These are phyloP conservation scores for Papilionanthe hybrid DNA, from an alignment of 116 monocot species.

Conservation along the genomic window DNA sequence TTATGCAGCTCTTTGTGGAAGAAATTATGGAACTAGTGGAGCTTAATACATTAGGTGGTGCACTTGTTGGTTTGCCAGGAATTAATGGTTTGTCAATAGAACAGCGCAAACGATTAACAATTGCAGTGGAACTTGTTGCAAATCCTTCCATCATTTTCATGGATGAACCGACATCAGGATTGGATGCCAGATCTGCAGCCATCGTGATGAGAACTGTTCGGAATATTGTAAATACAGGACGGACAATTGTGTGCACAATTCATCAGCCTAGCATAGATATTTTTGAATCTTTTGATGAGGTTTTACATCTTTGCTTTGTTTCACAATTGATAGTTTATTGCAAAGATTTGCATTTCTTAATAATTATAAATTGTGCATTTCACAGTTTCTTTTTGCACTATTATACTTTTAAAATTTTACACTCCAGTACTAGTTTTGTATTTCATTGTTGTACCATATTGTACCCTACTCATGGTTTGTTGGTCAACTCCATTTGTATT, in stretches of 20 bases:
- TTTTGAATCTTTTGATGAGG: constrained; percentile 99
- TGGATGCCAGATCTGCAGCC: constrained; percentile 97
- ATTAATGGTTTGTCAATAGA: constrained; percentile 90
- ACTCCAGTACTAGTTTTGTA: neutral
- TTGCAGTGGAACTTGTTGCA: constrained; percentile 97
- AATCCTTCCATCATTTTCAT: constrained; percentile 99
- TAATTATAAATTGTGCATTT: neutral
- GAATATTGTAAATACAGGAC: constrained; percentile 96
- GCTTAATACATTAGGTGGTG: constrained; percentile 68
- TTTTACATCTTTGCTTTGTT: constrained; percentile 15
- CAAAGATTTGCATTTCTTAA: neutral
- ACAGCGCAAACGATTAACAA: constrained; percentile 90
- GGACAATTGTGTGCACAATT: constrained; percentile 99
- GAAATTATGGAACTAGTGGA: constrained; percentile 99
- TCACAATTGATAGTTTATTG: neutral
- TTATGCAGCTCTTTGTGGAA: constrained; percentile 82
- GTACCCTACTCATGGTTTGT: neutral
- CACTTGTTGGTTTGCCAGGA: constrained; percentile 94
- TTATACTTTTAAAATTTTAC: neutral
- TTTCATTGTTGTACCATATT: neutral
- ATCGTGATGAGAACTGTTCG: constrained; percentile 99
- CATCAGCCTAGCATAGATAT: constrained; percentile 99
- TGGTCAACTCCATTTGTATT: neutral
- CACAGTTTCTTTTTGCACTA: neutral
- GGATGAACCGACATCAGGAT: constrained; percentile 99